Evolutionary conservation across 2,329 filamentous ascomycete genomes (phyloP).

Genomic region (Pseudovirgaria hyperparasitica): DNA sequence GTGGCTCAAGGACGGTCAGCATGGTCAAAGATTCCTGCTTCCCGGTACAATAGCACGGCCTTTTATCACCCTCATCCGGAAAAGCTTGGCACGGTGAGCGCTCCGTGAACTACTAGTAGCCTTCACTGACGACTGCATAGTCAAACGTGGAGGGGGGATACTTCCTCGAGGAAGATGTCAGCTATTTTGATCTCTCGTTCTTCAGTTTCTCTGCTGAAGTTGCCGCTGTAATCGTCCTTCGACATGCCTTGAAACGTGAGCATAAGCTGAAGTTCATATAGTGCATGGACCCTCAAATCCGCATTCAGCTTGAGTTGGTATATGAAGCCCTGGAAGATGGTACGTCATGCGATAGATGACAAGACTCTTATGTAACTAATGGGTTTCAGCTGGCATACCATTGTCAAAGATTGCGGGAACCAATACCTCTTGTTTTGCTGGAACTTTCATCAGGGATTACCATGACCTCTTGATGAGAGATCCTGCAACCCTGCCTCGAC

Average conservation of each 20-base stretch:
- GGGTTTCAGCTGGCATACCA: slow-evolving; percentile 2
- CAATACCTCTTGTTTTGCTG: slow-evolving; percentile 7
- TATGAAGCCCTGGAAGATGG: slow-evolving; percentile 14
- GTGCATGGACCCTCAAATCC: slow-evolving; percentile 11
- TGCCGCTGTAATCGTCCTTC: slow-evolving; percentile 3
- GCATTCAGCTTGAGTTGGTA: slow-evolving; percentile 11
- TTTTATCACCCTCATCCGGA: slow-evolving; percentile 7
- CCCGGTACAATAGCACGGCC: slow-evolving; percentile 18
- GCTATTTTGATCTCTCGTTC: slow-evolving; percentile 10
- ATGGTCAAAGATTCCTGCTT: slow-evolving; percentile 12
- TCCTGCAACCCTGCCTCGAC: too few relatives aligned
- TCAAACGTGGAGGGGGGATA: slow-evolving; percentile 3
- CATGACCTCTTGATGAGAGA: not conserved
- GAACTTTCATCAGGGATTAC: slow-evolving; percentile 4
- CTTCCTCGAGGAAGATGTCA: slow-evolving; percentile 5
- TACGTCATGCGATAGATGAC: too few relatives aligned
- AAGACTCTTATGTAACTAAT: too few relatives aligned
- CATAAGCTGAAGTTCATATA: not conserved
- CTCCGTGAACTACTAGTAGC: slow-evolving; percentile 3
- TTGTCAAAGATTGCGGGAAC: slow-evolving; percentile 6
- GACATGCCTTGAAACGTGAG: not conserved
- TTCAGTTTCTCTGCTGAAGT: slow-evolving; percentile 7
- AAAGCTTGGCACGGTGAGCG: slow-evolving; percentile 4
- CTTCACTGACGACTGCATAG: slow-evolving; percentile 5
- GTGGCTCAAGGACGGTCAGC: slow-evolving; percentile 18